Conservation (phyloP, 2,329 filamentous ascomycete species). For the Pezicula carpinea region DNA sequence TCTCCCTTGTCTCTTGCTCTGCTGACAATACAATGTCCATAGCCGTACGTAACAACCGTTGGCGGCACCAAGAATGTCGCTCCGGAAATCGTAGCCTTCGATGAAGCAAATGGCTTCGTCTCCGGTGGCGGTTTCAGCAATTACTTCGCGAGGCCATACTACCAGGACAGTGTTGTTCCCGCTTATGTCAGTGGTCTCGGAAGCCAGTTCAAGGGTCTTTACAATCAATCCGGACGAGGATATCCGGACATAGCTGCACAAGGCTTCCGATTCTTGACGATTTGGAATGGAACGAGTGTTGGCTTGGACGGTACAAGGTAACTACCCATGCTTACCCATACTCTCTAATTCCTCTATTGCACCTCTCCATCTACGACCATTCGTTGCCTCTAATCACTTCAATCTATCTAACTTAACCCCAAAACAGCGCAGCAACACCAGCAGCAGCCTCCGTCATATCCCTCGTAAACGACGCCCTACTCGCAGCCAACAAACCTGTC, state of each 20-base stretch:
- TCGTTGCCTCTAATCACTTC: too few relatives aligned
- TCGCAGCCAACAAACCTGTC: conserved; percentile 41
- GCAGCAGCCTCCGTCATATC: conserved; percentile 51
- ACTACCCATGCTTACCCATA: not conserved
- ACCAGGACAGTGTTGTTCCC: conserved; percentile 39
- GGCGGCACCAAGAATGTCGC: conserved; percentile 25
- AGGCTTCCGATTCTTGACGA: conserved; percentile 48
- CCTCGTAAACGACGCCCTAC: conserved; percentile 57
- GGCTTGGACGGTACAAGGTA: conserved; percentile 38
- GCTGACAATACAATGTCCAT: not conserved
- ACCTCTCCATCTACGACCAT: not conserved
- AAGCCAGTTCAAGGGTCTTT: conserved; percentile 39
- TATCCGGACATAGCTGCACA: conserved; percentile 50
- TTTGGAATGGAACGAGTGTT: conserved; percentile 31
- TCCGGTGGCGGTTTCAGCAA: conserved; percentile 48
- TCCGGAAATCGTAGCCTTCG: conserved; percentile 33
- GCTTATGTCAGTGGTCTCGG: conserved; percentile 37
- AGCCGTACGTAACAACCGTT: conserved; percentile 23
- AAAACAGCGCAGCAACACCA: conserved; percentile 45
- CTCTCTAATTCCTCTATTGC: not conserved
- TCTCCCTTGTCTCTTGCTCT: not conserved
- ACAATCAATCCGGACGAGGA: conserved; percentile 41
- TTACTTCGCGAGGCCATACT: conserved; percentile 41
- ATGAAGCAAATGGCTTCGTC: conserved; percentile 28
- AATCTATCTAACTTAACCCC: not conserved